A percentile compares a stretch with the other conserved stretches of the same genome.
Conservation (phyloP, 345 rosid species). For the Toxicodendron radicans region DNA sequence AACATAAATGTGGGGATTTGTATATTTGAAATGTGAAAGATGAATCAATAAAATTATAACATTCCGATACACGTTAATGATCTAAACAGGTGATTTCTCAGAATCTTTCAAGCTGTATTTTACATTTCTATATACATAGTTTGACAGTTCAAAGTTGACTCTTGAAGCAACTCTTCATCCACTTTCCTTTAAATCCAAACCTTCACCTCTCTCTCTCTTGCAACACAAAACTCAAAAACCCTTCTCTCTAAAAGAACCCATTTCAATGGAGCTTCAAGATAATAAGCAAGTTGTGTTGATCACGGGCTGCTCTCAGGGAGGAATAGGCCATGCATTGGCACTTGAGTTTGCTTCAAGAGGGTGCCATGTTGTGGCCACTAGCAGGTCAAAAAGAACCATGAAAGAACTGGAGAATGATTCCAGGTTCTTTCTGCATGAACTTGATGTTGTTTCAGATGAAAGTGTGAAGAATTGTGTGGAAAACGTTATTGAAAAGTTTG, state of each 20-base stretch:
- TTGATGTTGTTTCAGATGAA: conserved; percentile 71
- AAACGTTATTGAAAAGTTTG: conserved; percentile 55
- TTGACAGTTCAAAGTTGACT: too few species aligned
- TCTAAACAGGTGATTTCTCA: too few species aligned
- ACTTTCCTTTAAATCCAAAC: not conserved
- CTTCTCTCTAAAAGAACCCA: not conserved
- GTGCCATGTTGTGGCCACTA: conserved; percentile 75
- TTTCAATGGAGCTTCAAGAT: conserved; percentile 32
- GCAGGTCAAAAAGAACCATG: conserved; percentile 63
- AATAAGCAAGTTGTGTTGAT: conserved; percentile 63
- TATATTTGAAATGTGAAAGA: too few species aligned
- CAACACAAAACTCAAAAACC: not conserved
- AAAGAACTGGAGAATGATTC: conserved; percentile 62
- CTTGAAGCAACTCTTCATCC: too few species aligned
- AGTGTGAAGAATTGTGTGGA: conserved; percentile 49
- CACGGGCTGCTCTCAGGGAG: conserved; percentile 82
- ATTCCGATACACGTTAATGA: too few species aligned
- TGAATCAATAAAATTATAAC: too few species aligned
- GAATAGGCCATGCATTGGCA: conserved; percentile 86
- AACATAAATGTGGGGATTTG: too few species aligned
- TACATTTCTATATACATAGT: too few species aligned
- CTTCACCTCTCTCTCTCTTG: not conserved
- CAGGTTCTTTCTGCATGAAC: conserved; percentile 62
- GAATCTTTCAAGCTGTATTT: too few species aligned
- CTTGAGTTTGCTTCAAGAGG: conserved; percentile 60